A percentile compares a stretch with the other conserved stretches of the same genome.
These are phyloP conservation scores for Elongisporangium anandrum DNA, from an alignment of 352 stramenopile species.

Conservation along the genomic window DNA sequence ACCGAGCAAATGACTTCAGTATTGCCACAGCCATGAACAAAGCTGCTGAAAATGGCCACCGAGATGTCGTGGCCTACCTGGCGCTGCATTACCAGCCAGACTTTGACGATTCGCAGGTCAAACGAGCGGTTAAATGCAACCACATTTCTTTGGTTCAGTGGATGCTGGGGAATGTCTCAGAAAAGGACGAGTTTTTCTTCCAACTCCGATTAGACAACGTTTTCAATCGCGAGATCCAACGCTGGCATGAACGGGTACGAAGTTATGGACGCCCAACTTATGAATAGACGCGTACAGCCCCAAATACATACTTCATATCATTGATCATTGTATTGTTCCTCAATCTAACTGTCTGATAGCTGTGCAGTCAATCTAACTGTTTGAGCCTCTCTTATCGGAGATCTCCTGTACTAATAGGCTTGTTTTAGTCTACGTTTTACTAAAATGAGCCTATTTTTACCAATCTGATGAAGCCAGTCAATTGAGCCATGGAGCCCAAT, in stretches of 20 bases:
- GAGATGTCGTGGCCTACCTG: conserved; percentile 46
- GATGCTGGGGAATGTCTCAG: not conserved
- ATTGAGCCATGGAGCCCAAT: too few species aligned
- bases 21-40: conserved; percentile 36
- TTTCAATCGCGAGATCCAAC: not conserved
- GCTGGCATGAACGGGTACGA: not conserved
- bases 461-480: too few species aligned
- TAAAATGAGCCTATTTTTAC: too few species aligned
- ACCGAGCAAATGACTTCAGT: conserved; percentile 11
- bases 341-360: too few species aligned
- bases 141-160: not conserved
- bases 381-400: too few species aligned
- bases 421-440: too few species aligned
- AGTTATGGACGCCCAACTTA: too few species aligned
- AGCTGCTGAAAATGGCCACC: conserved; percentile 62
- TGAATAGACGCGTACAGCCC: too few species aligned
- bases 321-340: too few species aligned
- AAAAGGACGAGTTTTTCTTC: not conserved
- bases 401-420: too few species aligned
- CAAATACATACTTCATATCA: too few species aligned
- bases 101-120: not conserved
- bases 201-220: not conserved
- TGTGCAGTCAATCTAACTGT: too few species aligned
- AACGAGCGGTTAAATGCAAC: not conserved
- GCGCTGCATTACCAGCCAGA: not conserved